A percentile compares a stretch with the other conserved stretches of the same genome.
phyloP scores from a whole-genome alignment of 306 rosid genomes.

The Abrus precatorius region DNA sequence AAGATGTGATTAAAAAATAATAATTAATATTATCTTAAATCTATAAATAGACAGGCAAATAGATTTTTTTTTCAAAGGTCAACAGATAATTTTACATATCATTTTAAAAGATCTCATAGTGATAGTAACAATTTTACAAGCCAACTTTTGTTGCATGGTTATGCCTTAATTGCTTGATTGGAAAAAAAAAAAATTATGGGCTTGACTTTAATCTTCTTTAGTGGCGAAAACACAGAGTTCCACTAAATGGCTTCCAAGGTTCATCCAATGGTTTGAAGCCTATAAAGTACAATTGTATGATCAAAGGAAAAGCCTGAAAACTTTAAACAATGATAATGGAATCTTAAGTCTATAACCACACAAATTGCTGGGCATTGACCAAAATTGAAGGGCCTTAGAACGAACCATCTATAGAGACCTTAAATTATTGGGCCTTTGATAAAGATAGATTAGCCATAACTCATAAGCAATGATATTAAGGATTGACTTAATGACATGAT shows the following conservation, averaged over 20 bases:
- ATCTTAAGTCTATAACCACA: not conserved
- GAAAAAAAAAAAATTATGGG: not conserved
- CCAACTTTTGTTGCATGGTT: not conserved
- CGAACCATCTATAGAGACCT: too few relatives aligned
- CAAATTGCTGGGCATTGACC: not conserved
- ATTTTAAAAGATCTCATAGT: not conserved
- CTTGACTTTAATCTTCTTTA: not conserved
- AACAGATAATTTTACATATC: too few relatives aligned
- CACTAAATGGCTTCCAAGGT: not conserved
- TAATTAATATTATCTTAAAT: too few relatives aligned
- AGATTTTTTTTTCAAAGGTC: too few relatives aligned
- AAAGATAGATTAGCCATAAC: not conserved
- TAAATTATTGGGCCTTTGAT: not conserved
- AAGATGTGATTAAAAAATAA: too few relatives aligned
- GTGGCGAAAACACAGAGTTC: not conserved
- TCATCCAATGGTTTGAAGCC: constrained; percentile 7
- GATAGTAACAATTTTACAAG: not conserved
- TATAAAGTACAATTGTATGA: not conserved
- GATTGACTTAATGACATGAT: not conserved
- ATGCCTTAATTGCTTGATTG: not conserved
- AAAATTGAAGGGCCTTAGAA: not conserved
- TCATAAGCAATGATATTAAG: not conserved
- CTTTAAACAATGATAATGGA: not conserved
- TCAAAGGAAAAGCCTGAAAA: not conserved
- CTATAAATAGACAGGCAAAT: too few relatives aligned